These are phyloP conservation scores for Geotrichum cucujoidarum DNA, from an alignment of 1,139 yeast species.

Conservation along the genomic window DNA sequence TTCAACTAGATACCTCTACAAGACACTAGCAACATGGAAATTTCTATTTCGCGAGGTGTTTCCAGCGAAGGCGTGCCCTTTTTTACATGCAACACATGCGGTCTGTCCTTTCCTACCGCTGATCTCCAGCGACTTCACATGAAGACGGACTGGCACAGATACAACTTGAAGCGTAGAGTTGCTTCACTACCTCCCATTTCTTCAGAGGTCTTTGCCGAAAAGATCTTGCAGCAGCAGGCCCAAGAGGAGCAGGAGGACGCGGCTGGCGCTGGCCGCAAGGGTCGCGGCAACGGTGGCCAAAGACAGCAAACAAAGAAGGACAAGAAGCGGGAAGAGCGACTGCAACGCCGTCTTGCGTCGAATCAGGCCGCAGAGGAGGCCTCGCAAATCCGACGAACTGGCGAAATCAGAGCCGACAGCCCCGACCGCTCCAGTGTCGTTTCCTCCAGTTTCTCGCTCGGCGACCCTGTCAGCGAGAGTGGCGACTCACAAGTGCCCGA, in stretches of 20 bases:
- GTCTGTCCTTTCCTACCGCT: slow-evolving; percentile 67
- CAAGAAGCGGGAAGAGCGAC: slow-evolving; percentile 36
- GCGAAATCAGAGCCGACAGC: slow-evolving; percentile 15
- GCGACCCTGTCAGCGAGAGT: slow-evolving; percentile 44
- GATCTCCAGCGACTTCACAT: slow-evolving; percentile 83
- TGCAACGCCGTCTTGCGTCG: slow-evolving; percentile 25
- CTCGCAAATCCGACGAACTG: slow-evolving; percentile 8
- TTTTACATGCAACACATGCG: slow-evolving; percentile 82
- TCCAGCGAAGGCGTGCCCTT: slow-evolving; percentile 24
- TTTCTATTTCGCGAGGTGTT: slow-evolving; percentile 20
- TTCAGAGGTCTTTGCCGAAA: slow-evolving; percentile 77
- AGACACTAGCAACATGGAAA: no score
- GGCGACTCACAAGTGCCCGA: slow-evolving; percentile 35
- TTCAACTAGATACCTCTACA: no score
- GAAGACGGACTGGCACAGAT: slow-evolving; percentile 96
- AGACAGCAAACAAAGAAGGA: slow-evolving; percentile 39
- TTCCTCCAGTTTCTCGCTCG: slow-evolving; percentile 61
- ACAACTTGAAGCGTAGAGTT: slow-evolving; percentile 85
- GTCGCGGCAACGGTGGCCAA: slow-evolving; percentile 27
- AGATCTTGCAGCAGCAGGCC: slow-evolving; percentile 46
- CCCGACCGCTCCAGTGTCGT: slow-evolving; percentile 40
- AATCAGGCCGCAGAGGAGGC: slow-evolving; percentile 19
- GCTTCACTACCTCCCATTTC: slow-evolving; percentile 76
- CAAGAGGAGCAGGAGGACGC: slow-evolving; percentile 43
- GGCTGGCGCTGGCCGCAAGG: slow-evolving; percentile 33